phyloP scores from a whole-genome alignment of 352 stramenopile genomes.

The Blastocystis sp. region DNA sequence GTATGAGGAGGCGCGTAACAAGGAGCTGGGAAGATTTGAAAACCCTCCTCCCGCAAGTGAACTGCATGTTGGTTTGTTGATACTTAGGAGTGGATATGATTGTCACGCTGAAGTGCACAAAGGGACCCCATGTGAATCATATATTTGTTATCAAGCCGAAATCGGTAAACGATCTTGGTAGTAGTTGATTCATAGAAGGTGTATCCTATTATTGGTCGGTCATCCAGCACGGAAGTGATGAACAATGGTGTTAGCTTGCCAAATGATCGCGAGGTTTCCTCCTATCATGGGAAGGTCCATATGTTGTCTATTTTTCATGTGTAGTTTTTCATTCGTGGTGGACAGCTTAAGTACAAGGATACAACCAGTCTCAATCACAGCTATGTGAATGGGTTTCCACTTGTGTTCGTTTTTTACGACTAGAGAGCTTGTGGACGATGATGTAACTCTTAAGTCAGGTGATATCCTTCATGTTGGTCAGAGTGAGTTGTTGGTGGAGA shows the following conservation, averaged over 20 bases:
- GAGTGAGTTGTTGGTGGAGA: constrained; percentile 21
- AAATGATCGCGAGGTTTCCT: constrained; percentile 24
- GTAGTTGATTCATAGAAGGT: constrained; percentile 9
- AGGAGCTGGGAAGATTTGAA: not conserved
- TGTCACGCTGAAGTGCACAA: not conserved
- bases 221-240: not conserved
- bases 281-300: constrained; percentile 18
- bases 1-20: constrained; percentile 26
- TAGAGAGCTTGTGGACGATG: constrained; percentile 28
- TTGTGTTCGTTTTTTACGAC: not conserved
- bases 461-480: constrained; percentile 40
- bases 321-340: constrained; percentile 50
- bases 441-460: constrained; percentile 33
- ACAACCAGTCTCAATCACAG: constrained; percentile 35
- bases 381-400: constrained; percentile 39
- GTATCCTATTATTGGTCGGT: constrained; percentile 29
- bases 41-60: not conserved
- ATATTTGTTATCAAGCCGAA: constrained; percentile 44
- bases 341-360: constrained; percentile 51
- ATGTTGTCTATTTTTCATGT: not conserved
- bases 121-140: not conserved
- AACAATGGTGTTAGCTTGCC: constrained; percentile 14
- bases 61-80: not conserved
- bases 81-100: not conserved
- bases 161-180: not conserved